These are phyloP conservation scores for Bidens hawaiensis DNA, from an alignment of 140 eudicot genomes.

Conservation along the genomic window DNA sequence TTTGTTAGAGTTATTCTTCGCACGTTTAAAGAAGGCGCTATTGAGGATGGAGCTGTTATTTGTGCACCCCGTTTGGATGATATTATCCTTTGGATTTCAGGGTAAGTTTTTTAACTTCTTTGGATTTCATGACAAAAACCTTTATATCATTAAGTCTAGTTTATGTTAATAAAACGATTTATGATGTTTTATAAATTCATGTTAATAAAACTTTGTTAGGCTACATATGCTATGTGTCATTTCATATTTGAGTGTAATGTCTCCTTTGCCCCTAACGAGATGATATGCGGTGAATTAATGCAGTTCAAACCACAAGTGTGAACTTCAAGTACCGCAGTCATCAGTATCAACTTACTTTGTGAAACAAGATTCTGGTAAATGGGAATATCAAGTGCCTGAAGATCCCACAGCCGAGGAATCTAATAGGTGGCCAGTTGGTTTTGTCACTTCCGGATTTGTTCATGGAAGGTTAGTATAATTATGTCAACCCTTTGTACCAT, in stretches of 20 bases:
- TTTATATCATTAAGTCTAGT: background rate
- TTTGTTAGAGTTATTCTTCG: slow-evolving; percentile 67
- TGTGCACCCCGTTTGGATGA: slow-evolving; percentile 76
- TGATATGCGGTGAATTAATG: slow-evolving; percentile 12
- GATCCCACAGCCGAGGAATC: slow-evolving; percentile 47
- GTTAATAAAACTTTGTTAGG: background rate
- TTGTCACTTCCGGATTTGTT: slow-evolving; percentile 83
- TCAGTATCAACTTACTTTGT: slow-evolving; percentile 36
- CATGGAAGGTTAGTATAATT: slow-evolving; percentile 63
- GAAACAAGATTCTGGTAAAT: slow-evolving; percentile 56
- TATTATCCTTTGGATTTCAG: slow-evolving; percentile 42
- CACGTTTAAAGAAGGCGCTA: slow-evolving; percentile 69
- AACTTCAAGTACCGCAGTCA: slow-evolving; percentile 64
- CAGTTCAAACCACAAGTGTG: slow-evolving; percentile 45
- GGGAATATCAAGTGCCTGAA: slow-evolving; percentile 67
- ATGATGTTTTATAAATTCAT: background rate
- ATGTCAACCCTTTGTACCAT: background rate
- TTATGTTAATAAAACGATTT: background rate
- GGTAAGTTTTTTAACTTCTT: slow-evolving; percentile 36
- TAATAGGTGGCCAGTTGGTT: slow-evolving; percentile 85
- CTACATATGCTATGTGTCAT: background rate
- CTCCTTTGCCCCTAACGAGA: slow-evolving; percentile 7
- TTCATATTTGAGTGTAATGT: background rate
- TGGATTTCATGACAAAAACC: background rate
- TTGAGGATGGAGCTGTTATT: slow-evolving; percentile 89